Base-by-base conservation (phyloP, 2,329 filamentous ascomycete genomes). In the Penicillium sp. region DNA sequence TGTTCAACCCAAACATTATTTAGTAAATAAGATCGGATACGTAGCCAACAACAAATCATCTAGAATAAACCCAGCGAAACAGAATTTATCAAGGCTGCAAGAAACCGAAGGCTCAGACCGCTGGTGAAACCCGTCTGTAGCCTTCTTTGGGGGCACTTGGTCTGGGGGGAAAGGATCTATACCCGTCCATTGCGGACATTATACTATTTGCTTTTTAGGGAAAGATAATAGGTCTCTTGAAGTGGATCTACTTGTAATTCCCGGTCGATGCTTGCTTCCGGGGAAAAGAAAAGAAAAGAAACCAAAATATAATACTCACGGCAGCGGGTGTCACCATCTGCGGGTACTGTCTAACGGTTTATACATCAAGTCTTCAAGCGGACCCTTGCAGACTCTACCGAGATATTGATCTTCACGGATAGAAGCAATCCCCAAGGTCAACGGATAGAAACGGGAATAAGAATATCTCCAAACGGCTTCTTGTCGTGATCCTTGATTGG, bases 371-470 rank as follows among this genome's bases (percentile, higher is more conserved):
- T 60, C 31, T 61, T 52, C 60, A 59, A 52, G 44, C 65, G 65
- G 65, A 64, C 63, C 65, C 65, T 67, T 67, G 64, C 65, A 67
- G 64, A 60, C 50, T 50, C 38, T 36, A 39, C 49, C 47, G 50
- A 60, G 49, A 61, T 54, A 55, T 49, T 62, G 53, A 62, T 58
- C 49, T 57, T 42, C 52, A 48, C 49, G 53, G 55, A 49, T 55
- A 43, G 57, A 52, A 47, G 53, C 47, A 27, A 62, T 43, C 33
- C 41, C 58, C 43, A 54, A 41, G 19, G 10, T 47, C 41, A 23
- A 41, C 51, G 53, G 38, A 36, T 44, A 43, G 54, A 53, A 53
- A 50, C 44, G 51, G 48, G 44, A 57, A 49, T 39, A 45, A 42
- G 57, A 52, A 27, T 35, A 47, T 44, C 29, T 49, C 53, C 54